These are phyloP conservation scores for Beauveria bassiana DNA, from an alignment of 2,329 filamentous ascomycete species.

Conservation along the genomic window DNA sequence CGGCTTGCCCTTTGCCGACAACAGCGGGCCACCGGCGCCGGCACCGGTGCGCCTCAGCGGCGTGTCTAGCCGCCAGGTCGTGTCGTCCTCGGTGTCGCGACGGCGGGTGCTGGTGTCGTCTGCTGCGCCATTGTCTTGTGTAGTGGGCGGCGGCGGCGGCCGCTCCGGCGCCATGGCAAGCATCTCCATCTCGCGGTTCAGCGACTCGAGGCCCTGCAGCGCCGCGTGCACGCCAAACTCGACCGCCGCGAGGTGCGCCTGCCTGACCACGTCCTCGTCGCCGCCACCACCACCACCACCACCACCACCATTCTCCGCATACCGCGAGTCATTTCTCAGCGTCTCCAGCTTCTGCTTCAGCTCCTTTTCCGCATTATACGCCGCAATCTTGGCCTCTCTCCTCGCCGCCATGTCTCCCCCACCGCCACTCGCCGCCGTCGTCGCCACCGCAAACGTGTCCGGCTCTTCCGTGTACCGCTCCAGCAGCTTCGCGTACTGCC, in stretches of 20 bases:
- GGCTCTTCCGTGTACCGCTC: slow-evolving; percentile 67
- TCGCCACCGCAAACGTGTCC: slow-evolving; percentile 59
- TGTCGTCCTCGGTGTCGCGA: slow-evolving; percentile 29
- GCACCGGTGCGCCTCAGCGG: slow-evolving; percentile 42
- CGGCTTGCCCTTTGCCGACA: slow-evolving; percentile 74
- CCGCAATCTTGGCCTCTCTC: slow-evolving; percentile 76
- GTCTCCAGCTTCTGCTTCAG: slow-evolving; percentile 72
- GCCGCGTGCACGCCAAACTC: slow-evolving; percentile 67
- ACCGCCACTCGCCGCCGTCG: slow-evolving; percentile 35
- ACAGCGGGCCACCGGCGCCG: slow-evolving; percentile 59
- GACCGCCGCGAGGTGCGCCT: slow-evolving; percentile 70
- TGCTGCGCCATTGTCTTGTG: background rate
- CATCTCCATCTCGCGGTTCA: slow-evolving; percentile 78
- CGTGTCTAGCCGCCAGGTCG: slow-evolving; percentile 65
- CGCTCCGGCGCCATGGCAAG: slow-evolving; percentile 63
- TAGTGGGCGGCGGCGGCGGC: slow-evolving; percentile 13
- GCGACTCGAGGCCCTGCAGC: slow-evolving; percentile 79
- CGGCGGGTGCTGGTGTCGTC: slow-evolving; percentile 37
- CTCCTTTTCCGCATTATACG: slow-evolving; percentile 78
- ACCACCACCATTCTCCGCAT: slow-evolving; percentile 46
- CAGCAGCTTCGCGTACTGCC: slow-evolving; percentile 59
- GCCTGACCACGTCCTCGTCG: slow-evolving; percentile 78
- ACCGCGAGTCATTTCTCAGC: slow-evolving; percentile 35
- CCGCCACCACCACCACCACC: slow-evolving; percentile 54
- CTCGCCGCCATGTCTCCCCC: slow-evolving; percentile 52